Evolutionary conservation across 768 basidiomycete species (phyloP).

Genomic region (Tricholoma terreum): DNA sequence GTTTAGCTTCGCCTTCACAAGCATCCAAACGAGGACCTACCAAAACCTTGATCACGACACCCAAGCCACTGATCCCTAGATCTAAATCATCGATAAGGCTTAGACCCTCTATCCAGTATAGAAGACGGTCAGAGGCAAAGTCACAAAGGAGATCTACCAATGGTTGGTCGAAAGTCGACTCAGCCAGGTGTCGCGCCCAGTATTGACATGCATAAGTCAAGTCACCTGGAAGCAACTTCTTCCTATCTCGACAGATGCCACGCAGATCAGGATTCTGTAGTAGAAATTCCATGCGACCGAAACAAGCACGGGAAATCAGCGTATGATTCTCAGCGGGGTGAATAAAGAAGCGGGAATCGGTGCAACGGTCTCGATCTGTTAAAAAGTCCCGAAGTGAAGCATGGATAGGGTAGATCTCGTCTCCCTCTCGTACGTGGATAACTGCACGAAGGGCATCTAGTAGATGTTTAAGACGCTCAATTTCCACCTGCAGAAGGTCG

Average conservation of each 20-base stretch:
- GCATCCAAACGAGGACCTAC: neutral
- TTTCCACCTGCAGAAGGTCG: neutral
- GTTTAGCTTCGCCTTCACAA: too few relatives aligned
- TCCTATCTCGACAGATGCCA: neutral
- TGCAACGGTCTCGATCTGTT: too few relatives aligned
- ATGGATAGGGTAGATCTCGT: neutral
- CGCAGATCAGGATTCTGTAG: too few relatives aligned
- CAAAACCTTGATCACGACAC: neutral
- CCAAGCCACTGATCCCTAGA: neutral
- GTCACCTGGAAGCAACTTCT: neutral
- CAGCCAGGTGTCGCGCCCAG: neutral
- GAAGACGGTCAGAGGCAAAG: too few relatives aligned
- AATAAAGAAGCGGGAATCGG: too few relatives aligned
- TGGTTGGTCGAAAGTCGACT: neutral
- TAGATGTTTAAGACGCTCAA: neutral
- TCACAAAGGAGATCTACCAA: neutral
- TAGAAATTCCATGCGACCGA: neutral
- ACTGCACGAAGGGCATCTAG: too few relatives aligned
- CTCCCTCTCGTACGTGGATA: neutral
- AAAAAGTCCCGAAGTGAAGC: too few relatives aligned
- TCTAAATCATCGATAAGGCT: neutral
- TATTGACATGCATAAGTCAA: too few relatives aligned
- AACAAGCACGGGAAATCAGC: neutral
- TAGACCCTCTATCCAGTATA: neutral
- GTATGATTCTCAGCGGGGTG: neutral